A percentile compares a stretch with the other conserved stretches of the same genome.
Conservation (phyloP, 2,329 filamentous ascomycete species). For the Pseudovirgaria hyperparasitica region DNA sequence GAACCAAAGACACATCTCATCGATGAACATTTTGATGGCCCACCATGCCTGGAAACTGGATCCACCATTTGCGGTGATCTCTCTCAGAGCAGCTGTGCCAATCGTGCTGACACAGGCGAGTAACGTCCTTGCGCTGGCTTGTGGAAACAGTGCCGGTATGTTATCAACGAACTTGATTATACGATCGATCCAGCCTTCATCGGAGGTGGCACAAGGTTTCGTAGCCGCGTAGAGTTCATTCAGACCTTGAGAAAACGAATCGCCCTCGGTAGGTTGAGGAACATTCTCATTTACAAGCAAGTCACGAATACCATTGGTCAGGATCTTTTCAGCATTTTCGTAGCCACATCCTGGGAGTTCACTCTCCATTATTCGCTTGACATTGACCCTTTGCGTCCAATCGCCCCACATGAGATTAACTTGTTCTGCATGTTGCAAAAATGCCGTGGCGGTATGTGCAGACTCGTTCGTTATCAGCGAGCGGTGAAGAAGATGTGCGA, state of each 20-base stretch:
- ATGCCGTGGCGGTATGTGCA: conserved; percentile 85
- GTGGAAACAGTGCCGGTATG: conserved; percentile 59
- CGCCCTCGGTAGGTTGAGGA: conserved; percentile 39
- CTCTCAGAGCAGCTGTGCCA: conserved; percentile 65
- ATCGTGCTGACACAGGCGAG: conserved; percentile 66
- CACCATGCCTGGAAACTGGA: conserved; percentile 84
- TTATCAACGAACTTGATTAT: conserved; percentile 63
- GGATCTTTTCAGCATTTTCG: conserved; percentile 42
- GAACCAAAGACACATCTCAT: conserved; percentile 86
- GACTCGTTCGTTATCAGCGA: conserved; percentile 85
- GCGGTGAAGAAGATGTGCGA: conserved; percentile 73
- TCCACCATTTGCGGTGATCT: conserved; percentile 66
- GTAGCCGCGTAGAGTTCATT: conserved; percentile 4
- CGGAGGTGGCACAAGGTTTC: conserved; percentile 16
- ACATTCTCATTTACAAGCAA: conserved; percentile 54
- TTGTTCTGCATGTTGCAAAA: conserved; percentile 79
- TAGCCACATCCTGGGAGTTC: conserved; percentile 42
- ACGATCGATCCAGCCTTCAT: conserved; percentile 54
- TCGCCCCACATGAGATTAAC: conserved; percentile 93
- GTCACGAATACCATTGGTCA: conserved; percentile 50
- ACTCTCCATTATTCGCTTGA: conserved; percentile 43
- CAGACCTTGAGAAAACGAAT: too few relatives aligned
- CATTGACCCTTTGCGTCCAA: conserved; percentile 55
- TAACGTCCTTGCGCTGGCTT: conserved; percentile 58
- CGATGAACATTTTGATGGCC: conserved; percentile 90